Conservation (phyloP, 805 yeast species). For the Kuraishia ogatae region DNA sequence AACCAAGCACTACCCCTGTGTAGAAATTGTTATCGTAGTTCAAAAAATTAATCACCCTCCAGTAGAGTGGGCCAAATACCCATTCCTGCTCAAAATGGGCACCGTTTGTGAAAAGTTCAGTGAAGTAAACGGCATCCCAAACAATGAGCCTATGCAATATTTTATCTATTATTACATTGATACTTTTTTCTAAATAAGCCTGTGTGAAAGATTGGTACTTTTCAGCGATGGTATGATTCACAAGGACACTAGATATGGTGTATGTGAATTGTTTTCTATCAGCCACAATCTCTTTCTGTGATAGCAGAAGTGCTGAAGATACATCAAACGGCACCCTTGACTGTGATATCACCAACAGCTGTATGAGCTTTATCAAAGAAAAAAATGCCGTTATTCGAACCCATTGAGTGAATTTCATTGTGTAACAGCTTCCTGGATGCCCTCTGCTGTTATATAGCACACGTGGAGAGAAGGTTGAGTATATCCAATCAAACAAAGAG, state of each 20-base stretch:
- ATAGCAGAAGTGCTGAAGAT: slow-evolving; percentile 31
- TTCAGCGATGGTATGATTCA: not conserved
- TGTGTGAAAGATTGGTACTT: not conserved
- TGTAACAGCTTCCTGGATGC: not conserved
- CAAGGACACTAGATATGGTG: slow-evolving; percentile 2
- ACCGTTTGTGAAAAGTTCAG: slow-evolving; percentile 42
- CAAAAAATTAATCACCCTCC: slow-evolving; percentile 27
- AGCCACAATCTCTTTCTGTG: slow-evolving; percentile 7
- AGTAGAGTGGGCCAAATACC: slow-evolving; percentile 82
- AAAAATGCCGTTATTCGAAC: slow-evolving; percentile 15
- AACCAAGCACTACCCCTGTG: slow-evolving; percentile 34
- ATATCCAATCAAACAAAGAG: no score
- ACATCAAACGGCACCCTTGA: slow-evolving; percentile 42
- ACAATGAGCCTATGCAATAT: slow-evolving; percentile 46
- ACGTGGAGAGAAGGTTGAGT: no score
- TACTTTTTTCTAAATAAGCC: not conserved
- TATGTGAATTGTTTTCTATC: not conserved
- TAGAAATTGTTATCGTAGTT: slow-evolving; percentile 27
- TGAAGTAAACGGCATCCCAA: slow-evolving; percentile 85
- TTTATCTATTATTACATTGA: slow-evolving; percentile 6
- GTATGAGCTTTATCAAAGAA: slow-evolving; percentile 25
- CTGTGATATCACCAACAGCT: slow-evolving; percentile 26
- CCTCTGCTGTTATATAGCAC: no score
- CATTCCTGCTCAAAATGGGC: slow-evolving; percentile 76
- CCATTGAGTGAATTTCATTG: not conserved